A percentile compares a stretch with the other conserved stretches of the same genome.
Conservation (phyloP, 768 basidiomycete species). For the Zangia roseola region DNA sequence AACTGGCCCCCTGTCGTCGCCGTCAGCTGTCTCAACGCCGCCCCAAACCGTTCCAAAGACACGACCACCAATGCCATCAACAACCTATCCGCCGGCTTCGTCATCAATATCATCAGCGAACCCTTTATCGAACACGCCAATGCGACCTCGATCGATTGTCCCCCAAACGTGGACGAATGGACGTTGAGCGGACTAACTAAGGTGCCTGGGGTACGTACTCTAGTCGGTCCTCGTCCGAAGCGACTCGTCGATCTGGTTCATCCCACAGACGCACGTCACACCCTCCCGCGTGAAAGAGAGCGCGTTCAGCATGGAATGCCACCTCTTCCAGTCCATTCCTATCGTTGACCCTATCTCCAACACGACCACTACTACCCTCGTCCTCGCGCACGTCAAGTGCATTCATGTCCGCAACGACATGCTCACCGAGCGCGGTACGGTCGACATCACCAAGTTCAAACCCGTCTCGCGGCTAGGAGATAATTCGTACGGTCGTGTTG, state of each 20-base stretch:
- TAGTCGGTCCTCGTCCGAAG: too few species aligned
- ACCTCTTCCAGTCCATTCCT: conserved; percentile 36
- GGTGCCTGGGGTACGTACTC: conserved; percentile 23
- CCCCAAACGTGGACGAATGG: conserved; percentile 40
- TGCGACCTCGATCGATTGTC: conserved; percentile 37
- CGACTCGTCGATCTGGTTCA: not conserved
- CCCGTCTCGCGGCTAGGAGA: conserved; percentile 41
- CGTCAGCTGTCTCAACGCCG: conserved; percentile 25
- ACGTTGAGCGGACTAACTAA: conserved; percentile 41
- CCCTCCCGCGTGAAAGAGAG: conserved; percentile 43
- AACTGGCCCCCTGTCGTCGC: conserved; percentile 36
- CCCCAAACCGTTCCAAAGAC: conserved; percentile 38
- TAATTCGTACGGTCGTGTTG: conserved; percentile 33
- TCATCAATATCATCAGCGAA: conserved; percentile 58
- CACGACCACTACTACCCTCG: conserved; percentile 29
- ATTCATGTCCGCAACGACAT: conserved; percentile 44
- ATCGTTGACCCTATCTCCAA: conserved; percentile 39
- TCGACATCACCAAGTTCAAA: conserved; percentile 37
- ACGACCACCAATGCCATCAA: conserved; percentile 45
- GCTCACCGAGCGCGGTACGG: conserved; percentile 32
- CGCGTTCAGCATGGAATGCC: conserved; percentile 48
- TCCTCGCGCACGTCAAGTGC: conserved; percentile 38
- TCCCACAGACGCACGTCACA: conserved; percentile 35
- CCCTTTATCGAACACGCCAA: conserved; percentile 42
- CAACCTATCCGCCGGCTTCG: conserved; percentile 51